Conservation (phyloP, 2,329 filamentous ascomycete species). For the Diplodia intermedia region DNA sequence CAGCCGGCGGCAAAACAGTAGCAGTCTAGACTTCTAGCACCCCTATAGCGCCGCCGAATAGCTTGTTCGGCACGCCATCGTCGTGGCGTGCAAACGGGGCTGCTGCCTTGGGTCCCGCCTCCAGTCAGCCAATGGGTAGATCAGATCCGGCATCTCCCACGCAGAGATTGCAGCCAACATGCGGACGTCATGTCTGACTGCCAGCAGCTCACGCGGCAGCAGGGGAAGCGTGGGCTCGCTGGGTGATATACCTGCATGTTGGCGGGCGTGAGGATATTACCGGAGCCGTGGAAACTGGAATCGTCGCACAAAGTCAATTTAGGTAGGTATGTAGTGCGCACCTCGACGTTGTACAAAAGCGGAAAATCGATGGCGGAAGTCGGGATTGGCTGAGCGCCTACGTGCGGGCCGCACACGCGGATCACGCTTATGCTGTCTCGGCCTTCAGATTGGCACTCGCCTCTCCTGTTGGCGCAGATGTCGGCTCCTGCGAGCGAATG, state of each 20-base stretch:
- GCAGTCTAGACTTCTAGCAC: not conserved
- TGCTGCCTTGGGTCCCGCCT: slow-evolving; percentile 13
- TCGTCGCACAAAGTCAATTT: not conserved
- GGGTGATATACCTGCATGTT: not conserved
- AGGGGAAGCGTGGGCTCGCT: not conserved
- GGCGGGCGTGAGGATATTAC: not conserved
- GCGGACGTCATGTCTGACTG: slow-evolving; percentile 4
- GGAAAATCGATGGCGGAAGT: slow-evolving; percentile 14
- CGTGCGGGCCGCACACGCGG: not conserved
- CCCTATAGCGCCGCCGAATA: not conserved
- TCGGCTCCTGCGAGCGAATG: not conserved
- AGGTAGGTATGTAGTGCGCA: not conserved
- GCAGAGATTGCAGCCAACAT: not conserved
- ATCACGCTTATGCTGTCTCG: slow-evolving; percentile 5
- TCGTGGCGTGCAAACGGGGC: not conserved
- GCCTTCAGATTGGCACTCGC: slow-evolving; percentile 15
- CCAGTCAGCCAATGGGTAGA: slow-evolving; percentile 11
- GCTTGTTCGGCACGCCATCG: not conserved
- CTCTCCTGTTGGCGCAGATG: not conserved
- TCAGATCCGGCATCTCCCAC: not conserved
- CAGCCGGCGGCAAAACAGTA: not conserved
- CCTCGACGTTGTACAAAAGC: not conserved
- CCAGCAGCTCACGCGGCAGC: not conserved
- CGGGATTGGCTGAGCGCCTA: slow-evolving; percentile 11
- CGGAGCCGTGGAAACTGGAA: not conserved